Percentiles rank a stretch among this genome's conserved stretches.
Conservation (phyloP, 306 rosid species). For the Malus sieversii region DNA sequence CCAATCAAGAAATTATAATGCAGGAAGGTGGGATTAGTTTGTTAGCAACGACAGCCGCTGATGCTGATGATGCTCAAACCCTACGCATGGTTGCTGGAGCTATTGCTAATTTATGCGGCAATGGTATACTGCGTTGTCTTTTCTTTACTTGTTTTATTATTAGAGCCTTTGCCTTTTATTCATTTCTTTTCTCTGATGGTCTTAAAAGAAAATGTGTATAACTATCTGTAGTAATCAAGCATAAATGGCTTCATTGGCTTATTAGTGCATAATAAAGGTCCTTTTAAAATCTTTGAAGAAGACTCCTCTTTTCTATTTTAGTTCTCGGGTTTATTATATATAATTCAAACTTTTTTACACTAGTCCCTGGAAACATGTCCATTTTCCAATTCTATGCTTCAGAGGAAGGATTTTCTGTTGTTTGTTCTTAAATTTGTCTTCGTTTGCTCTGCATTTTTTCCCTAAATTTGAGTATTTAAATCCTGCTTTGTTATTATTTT, state of each 20-base stretch:
- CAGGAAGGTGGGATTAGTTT: slow-evolving; percentile 91
- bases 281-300: neutral
- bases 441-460: neutral
- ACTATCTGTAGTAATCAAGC: neutral
- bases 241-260: neutral
- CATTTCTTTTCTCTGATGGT: neutral
- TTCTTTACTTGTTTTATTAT: neutral
- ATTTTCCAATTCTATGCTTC: neutral
- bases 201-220: neutral
- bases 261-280: neutral
- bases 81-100: slow-evolving; percentile 99
- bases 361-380: neutral
- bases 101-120: slow-evolving; percentile 92
- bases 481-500: neutral
- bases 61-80: slow-evolving; percentile 97
- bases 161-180: neutral
- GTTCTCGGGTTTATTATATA: neutral
- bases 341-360: neutral
- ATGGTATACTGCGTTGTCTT: slow-evolving; percentile 49
- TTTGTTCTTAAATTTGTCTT: neutral
- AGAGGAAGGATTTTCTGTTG: neutral
- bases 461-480: slow-evolving; percentile 6
- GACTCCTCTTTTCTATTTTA: neutral
- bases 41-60: slow-evolving; percentile 80
- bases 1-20: slow-evolving; percentile 94